Conservation (phyloP, 345 rosid genomes). For the Clausena lansium region DNA sequence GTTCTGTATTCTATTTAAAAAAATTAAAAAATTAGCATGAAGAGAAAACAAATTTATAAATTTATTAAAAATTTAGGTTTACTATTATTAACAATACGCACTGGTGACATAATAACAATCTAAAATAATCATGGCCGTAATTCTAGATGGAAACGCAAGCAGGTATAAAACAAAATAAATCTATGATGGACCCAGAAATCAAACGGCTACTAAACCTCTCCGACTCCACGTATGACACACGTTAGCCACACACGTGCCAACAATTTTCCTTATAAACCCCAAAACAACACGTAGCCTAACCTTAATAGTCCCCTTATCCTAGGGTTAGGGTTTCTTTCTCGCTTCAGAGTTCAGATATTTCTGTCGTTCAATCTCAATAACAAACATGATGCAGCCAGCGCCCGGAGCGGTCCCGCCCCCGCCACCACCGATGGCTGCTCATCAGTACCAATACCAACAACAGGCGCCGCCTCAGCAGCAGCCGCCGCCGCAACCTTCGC, state of each 20-base stretch:
- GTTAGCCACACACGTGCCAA: not conserved
- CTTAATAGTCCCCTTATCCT: not conserved
- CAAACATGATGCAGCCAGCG: slow-evolving; percentile 64
- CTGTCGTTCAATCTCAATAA: not conserved
- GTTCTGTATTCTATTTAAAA: too few species aligned
- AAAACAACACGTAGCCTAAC: not conserved
- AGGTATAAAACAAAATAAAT: not conserved
- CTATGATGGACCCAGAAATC: not conserved
- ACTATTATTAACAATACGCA: too few species aligned
- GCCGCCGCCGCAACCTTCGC: slow-evolving; percentile 26
- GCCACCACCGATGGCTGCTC: slow-evolving; percentile 31
- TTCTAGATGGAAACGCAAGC: not conserved
- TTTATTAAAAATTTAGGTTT: too few species aligned
- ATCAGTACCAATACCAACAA: slow-evolving; percentile 45
- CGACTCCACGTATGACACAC: not conserved
- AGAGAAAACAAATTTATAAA: too few species aligned
- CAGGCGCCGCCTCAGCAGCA: slow-evolving; percentile 45
- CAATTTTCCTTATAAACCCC: not conserved
- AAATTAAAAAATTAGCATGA: too few species aligned
- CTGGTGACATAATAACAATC: not conserved
- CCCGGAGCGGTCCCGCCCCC: slow-evolving; percentile 48
- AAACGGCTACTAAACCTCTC: not conserved
- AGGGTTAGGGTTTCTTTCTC: slow-evolving; percentile 34
- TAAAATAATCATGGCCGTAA: not conserved
- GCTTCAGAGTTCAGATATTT: not conserved